phyloP scores from a whole-genome alignment of 2,329 filamentous ascomycete genomes.

The Penicillium sp. region DNA sequence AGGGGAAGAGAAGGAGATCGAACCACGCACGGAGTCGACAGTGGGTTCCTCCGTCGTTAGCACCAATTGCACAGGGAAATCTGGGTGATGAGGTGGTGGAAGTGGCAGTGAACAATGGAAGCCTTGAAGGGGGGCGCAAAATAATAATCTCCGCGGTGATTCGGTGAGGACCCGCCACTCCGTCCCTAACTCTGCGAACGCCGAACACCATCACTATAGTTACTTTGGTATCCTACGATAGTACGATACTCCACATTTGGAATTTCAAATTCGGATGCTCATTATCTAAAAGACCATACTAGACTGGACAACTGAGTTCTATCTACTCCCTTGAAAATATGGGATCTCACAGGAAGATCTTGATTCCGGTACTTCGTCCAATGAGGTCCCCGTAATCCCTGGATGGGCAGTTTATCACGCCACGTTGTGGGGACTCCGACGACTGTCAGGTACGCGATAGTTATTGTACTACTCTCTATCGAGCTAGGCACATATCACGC shows the following conservation, averaged over 20 bases:
- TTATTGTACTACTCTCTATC: too few species aligned
- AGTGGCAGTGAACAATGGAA: neutral
- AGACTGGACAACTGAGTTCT: neutral
- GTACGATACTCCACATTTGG: neutral
- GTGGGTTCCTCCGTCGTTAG: neutral
- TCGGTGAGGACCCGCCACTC: slow-evolving; percentile 25
- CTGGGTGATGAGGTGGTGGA: neutral
- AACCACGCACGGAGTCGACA: neutral
- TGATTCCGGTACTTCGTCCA: neutral
- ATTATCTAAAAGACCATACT: too few species aligned
- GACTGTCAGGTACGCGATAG: too few species aligned
- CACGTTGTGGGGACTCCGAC: slow-evolving; percentile 7
- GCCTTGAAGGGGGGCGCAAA: slow-evolving; percentile 13
- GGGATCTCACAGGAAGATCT: neutral
- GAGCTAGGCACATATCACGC: too few species aligned
- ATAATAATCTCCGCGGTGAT: slow-evolving; percentile 26
- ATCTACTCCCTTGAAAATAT: neutral
- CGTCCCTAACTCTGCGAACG: neutral
- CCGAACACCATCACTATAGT: too few species aligned
- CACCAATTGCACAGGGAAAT: neutral
- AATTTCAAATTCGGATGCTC: too few species aligned
- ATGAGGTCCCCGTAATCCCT: neutral
- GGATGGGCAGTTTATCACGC: slow-evolving; percentile 8
- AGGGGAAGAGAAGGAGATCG: neutral
- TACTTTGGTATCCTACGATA: neutral